These are phyloP conservation scores for Beta corolliflora DNA, from an alignment of 179 eudicot genomes.

Conservation along the genomic window DNA sequence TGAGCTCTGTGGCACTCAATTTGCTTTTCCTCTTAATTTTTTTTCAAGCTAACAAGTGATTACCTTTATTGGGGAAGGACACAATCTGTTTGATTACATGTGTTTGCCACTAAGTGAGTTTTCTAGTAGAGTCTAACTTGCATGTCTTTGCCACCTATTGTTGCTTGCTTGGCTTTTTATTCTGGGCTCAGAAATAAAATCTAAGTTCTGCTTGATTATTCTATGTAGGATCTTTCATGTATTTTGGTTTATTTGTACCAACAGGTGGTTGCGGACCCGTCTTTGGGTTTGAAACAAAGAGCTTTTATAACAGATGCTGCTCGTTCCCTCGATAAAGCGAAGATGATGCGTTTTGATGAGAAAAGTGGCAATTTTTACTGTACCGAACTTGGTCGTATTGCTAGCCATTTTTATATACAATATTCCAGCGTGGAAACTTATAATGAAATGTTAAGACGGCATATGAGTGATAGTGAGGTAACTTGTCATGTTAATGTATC, in stretches of 20 bases:
- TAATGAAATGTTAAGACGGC: constrained; percentile 92
- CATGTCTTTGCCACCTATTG: neutral
- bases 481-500: constrained; percentile 1
- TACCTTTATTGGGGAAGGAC: neutral
- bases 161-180: neutral
- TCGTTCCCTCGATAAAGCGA: constrained; percentile 95
- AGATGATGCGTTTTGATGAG: constrained; percentile 99
- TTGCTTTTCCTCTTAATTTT: neutral
- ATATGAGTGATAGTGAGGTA: constrained; percentile 98
- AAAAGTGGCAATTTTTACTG: constrained; percentile 99
- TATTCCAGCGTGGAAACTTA: constrained; percentile 99
- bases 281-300: constrained; percentile 91
- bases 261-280: constrained; percentile 97
- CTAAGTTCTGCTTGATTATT: neutral
- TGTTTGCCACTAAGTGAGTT: neutral
- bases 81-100: neutral
- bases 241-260: constrained; percentile 15
- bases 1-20: constrained; percentile 4
- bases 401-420: constrained; percentile 97
- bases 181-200: neutral
- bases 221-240: constrained; percentile 9
- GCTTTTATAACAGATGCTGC: constrained; percentile 92
- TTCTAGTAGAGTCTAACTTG: constrained; percentile 2
- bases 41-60: neutral
- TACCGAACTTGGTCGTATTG: constrained; percentile 99